Evolutionary conservation across 495 filamentous ascomycete genomes (phyloP).

Genomic region (Wilcoxina mikolae): DNA sequence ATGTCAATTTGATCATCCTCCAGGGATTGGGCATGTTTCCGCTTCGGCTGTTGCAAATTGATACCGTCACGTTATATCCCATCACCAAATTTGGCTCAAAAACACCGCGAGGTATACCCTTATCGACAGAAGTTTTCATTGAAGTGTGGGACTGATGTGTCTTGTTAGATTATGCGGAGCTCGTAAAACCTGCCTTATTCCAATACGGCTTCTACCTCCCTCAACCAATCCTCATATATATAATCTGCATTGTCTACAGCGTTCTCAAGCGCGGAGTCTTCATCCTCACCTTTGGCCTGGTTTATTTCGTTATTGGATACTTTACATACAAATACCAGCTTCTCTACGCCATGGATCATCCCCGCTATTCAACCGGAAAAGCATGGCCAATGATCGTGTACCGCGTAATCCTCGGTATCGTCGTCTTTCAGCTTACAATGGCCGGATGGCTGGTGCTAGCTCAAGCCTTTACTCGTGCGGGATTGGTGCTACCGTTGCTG

Average conservation of each 20-base stretch:
- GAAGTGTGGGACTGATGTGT: background rate
- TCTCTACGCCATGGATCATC: slow-evolving; percentile 92
- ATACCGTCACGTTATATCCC: slow-evolving; percentile 70
- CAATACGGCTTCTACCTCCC: slow-evolving; percentile 94
- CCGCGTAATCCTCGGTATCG: slow-evolving; percentile 64
- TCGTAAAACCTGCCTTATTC: slow-evolving; percentile 71
- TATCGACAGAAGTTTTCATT: background rate
- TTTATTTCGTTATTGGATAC: slow-evolving; percentile 78
- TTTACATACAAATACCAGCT: slow-evolving; percentile 98
- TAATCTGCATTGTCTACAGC: slow-evolving; percentile 90
- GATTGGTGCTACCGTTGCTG: slow-evolving; percentile 62
- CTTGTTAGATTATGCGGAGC: slow-evolving; percentile 56
- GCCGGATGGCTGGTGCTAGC: slow-evolving; percentile 71
- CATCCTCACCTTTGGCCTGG: slow-evolving; percentile 65
- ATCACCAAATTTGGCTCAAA: slow-evolving; percentile 62
- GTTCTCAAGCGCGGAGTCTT: slow-evolving; percentile 69
- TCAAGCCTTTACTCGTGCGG: slow-evolving; percentile 50
- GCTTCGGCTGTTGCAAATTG: slow-evolving; percentile 80
- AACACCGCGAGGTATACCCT: slow-evolving; percentile 51
- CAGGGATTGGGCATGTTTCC: slow-evolving; percentile 87
- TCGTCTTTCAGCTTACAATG: slow-evolving; percentile 83
- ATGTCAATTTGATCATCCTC: slow-evolving; percentile 86
- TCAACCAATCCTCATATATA: slow-evolving; percentile 75
- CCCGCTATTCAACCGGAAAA: slow-evolving; percentile 81
- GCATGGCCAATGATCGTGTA: slow-evolving; percentile 95